phyloP scores from a whole-genome alignment of 2,329 filamentous ascomycete species.

The Fusarium stilboides region DNA sequence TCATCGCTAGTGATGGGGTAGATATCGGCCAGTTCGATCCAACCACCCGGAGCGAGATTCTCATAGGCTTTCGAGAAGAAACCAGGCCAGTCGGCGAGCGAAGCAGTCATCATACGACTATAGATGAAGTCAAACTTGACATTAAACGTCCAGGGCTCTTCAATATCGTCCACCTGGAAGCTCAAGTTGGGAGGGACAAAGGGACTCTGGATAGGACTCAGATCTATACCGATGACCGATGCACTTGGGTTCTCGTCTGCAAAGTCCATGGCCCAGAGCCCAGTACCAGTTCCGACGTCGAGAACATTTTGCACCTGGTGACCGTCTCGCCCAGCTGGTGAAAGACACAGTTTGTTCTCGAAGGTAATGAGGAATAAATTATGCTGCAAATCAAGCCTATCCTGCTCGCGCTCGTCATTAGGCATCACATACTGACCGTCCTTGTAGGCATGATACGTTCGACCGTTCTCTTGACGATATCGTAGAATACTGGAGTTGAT shows the following conservation, averaged over 20 bases:
- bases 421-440: constrained; percentile 45
- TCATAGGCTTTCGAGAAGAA: constrained; percentile 47
- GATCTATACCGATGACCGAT: constrained; percentile 43
- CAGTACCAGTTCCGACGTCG: constrained; percentile 50
- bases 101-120: constrained; percentile 45
- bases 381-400: constrained; percentile 44
- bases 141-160: constrained; percentile 47
- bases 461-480: constrained; percentile 50
- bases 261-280: constrained; percentile 50
- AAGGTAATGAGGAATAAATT: constrained; percentile 50
- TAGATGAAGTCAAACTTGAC: constrained; percentile 50
- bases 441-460: constrained; percentile 51
- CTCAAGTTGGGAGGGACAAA: constrained; percentile 46
- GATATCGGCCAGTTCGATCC: constrained; percentile 46
- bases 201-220: constrained; percentile 44
- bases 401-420: constrained; percentile 38
- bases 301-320: constrained; percentile 43
- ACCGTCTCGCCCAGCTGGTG: constrained; percentile 31
- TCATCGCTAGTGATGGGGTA: constrained; percentile 32
- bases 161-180: constrained; percentile 49
- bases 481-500: constrained; percentile 42
- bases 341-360: constrained; percentile 43
- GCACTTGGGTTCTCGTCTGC: constrained; percentile 42
- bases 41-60: constrained; percentile 43
- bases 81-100: constrained; percentile 39